phyloP scores from a whole-genome alignment of 805 yeast species.

The Candida sakaeoensis region DNA sequence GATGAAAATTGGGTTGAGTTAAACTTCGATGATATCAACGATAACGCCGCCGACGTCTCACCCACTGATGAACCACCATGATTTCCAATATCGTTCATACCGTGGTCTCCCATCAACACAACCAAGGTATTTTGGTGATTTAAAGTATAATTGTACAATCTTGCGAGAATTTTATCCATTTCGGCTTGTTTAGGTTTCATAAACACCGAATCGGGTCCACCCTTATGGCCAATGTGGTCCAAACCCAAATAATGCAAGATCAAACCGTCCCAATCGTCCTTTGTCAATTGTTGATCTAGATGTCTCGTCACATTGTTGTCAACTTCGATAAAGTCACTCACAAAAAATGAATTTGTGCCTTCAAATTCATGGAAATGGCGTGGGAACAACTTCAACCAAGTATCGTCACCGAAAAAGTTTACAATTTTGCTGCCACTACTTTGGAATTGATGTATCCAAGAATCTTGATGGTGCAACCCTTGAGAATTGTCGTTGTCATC shows the following conservation, averaged over 20 bases:
- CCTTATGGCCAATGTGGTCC: constrained; percentile 97
- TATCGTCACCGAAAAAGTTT: constrained; percentile 94
- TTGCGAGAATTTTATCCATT: constrained; percentile 68
- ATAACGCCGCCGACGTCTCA: constrained; percentile 84
- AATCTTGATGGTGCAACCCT: constrained; percentile 69
- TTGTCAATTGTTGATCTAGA: constrained; percentile 53
- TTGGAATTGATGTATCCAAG: constrained; percentile 75
- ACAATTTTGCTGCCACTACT: constrained; percentile 27
- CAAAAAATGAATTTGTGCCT: constrained; percentile 92
- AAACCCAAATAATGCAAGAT: constrained; percentile 89
- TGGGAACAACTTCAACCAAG: constrained; percentile 93
- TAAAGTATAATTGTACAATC: constrained; percentile 40
- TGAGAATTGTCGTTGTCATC: constrained; percentile 79
- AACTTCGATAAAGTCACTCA: constrained; percentile 91
- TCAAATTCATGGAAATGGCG: constrained; percentile 56
- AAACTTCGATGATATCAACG: constrained; percentile 60
- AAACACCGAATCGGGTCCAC: constrained; percentile 77
- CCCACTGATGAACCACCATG: constrained; percentile 95
- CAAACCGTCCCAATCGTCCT: constrained; percentile 71
- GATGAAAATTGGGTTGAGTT: constrained; percentile 32
- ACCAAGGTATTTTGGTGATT: constrained; percentile 49
- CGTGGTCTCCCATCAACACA: constrained; percentile 88
- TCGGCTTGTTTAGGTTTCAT: constrained; percentile 84
- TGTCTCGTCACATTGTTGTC: constrained; percentile 92
- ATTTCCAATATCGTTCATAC: constrained; percentile 93